Base-by-base conservation (phyloP, 177 flowering plant species). In the Vitis hybrid region DNA sequence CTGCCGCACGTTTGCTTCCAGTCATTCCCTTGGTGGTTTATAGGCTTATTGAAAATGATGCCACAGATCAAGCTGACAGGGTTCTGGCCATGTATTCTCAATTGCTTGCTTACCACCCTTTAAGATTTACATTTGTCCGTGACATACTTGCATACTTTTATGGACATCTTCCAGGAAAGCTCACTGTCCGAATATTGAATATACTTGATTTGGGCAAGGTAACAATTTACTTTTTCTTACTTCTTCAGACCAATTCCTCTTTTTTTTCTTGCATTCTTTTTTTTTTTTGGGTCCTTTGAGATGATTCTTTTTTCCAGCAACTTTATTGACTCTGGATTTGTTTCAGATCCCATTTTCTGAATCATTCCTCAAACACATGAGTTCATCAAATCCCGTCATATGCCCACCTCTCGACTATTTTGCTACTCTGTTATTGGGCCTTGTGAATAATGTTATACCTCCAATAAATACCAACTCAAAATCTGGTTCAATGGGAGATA, bases 141-240 rank as follows among this genome's bases (percentile, higher is more conserved):
- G 99, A 95, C 65, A 90, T 90, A 66, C 93, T 95, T 74, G 93
- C 99, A 69, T 95, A 95, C 72, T 95, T 95, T 78, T 93, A 93
- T 79, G 97, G 97, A 39, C 90, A 90, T 84, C 93, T 95, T 75
- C 92, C 98, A 45, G 89, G 85, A 80, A 93, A 95, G 84, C 89
- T 95, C 16, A 86, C 89, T 31, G 82, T 93, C n/a, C 81, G 97
- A 31, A 88, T 95, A 74, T 71, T 95, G 64, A 82, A 78, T 75
- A 90, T 91, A 26, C 93, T 95, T 61, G 97, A 95, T 81, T 77
- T 91, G 56, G 75, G 81, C 74, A 95, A 93, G 98, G 99, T 93
- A 78, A 72, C 50, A 22, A 63, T 72, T 45, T 9, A 65, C 10
- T 10, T 51, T 61, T 51, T 56, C 16, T 50, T 61, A 9, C 21